Percentiles rank a stretch among this genome's conserved stretches.
Conservation (phyloP, 306 rosid genomes). For the Cucumis melo region DNA sequence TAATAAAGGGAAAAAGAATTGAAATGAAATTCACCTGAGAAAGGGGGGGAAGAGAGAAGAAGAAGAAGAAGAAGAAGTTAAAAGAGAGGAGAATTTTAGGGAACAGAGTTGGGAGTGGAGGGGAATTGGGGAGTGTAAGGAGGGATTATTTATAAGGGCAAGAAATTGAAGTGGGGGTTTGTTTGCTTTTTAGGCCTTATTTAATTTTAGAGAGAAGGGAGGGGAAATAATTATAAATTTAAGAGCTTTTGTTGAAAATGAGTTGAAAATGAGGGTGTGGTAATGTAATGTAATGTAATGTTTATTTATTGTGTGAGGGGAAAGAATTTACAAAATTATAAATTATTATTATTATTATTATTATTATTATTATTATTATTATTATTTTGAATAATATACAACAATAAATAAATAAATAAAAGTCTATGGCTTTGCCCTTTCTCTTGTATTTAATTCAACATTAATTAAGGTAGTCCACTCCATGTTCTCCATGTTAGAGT, state of each 20-base stretch:
- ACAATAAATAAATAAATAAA: too few species aligned
- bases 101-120: conserved; percentile 15
- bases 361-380: too few species aligned
- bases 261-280: background rate
- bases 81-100: background rate
- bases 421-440: background rate
- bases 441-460: background rate
- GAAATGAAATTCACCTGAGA: background rate
- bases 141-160: conserved; percentile 32
- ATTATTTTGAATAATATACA: too few species aligned
- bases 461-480: background rate
- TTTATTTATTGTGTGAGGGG: background rate
- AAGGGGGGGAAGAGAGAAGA: background rate
- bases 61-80: background rate
- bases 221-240: too few species aligned
- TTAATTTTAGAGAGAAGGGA: background rate
- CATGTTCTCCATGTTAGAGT: background rate
- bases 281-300: background rate
- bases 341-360: too few species aligned
- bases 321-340: too few species aligned
- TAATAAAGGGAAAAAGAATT: too few species aligned
- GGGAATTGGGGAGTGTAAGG: conserved; percentile 21
- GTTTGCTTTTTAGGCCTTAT: background rate
- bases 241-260: too few species aligned
- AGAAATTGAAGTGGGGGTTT: conserved; percentile 5